phyloP scores from a whole-genome alignment of 1,284 basidiomycete species.

The Omphalotus olearius region DNA sequence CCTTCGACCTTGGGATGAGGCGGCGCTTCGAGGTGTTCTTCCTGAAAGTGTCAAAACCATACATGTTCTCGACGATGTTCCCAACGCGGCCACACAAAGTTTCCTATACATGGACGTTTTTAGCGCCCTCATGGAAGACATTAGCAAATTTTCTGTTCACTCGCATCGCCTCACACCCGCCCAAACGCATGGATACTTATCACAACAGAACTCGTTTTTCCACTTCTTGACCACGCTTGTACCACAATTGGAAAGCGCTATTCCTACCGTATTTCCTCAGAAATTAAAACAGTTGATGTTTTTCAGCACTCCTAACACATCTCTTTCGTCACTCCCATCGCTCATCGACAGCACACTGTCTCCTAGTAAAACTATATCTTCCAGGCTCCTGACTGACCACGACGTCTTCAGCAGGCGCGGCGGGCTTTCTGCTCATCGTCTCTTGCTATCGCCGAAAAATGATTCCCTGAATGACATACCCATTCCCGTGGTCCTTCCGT shows the following conservation, averaged over 20 bases:
- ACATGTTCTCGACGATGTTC: slow-evolving; percentile 75
- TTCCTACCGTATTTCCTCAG: slow-evolving; percentile 20
- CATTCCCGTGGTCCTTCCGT: slow-evolving; percentile 45
- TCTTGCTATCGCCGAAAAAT: slow-evolving; percentile 51
- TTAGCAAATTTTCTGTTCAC: slow-evolving; percentile 42
- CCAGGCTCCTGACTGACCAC: slow-evolving; percentile 58
- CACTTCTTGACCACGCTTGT: slow-evolving; percentile 38
- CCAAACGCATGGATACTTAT: slow-evolving; percentile 50
- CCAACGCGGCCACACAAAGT: slow-evolving; percentile 57
- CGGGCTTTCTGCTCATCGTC: slow-evolving; percentile 57
- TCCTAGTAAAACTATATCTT: slow-evolving; percentile 41
- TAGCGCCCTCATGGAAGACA: slow-evolving; percentile 46
- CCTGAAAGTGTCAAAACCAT: slow-evolving; percentile 55
- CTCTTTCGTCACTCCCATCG: slow-evolving; percentile 49
- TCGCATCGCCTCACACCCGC: slow-evolving; percentile 56
- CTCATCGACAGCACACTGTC: slow-evolving; percentile 59
- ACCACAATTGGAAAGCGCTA: slow-evolving; percentile 18
- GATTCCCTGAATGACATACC: slow-evolving; percentile 32
- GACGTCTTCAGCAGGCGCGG: slow-evolving; percentile 70
- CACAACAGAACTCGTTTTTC: slow-evolving; percentile 38
- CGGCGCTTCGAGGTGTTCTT: slow-evolving; percentile 50
- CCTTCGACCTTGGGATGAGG: slow-evolving; percentile 72
- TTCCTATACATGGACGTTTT: slow-evolving; percentile 73
- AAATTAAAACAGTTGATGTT: slow-evolving; percentile 56
- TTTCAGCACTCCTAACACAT: slow-evolving; percentile 53